A percentile compares a stretch with the other conserved stretches of the same genome.
These are phyloP conservation scores for Themeda triandra DNA, from an alignment of 176 grass and related monocot species.

Conservation along the genomic window DNA sequence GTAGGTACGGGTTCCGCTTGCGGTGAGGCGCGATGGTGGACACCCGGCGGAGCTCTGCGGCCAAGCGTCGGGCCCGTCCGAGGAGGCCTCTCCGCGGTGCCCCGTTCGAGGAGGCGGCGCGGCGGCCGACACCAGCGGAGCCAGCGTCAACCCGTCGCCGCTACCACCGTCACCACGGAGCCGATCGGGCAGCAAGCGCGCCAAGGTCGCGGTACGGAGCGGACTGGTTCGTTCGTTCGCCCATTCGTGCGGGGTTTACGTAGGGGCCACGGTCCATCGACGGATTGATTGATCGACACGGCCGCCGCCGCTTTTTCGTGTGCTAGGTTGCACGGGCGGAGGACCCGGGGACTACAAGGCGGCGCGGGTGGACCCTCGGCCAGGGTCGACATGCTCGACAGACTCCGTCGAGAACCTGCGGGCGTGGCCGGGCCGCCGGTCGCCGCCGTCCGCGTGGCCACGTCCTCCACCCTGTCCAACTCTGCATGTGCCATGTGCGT, in stretches of 20 bases:
- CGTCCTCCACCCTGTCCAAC: slow-evolving; percentile 26
- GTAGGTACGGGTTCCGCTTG: too few species aligned
- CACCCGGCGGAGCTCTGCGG: slow-evolving; percentile 47
- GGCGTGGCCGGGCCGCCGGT: neutral
- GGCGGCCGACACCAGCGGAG: neutral
- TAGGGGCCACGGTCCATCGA: neutral
- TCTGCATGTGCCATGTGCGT: neutral
- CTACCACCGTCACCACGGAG: neutral
- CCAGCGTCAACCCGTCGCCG: neutral
- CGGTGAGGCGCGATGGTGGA: slow-evolving; percentile 88
- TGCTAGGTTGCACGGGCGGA: neutral
- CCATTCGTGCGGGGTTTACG: neutral
- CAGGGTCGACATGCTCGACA: slow-evolving; percentile 14
- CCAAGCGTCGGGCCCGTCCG: neutral
- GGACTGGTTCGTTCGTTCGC: neutral
- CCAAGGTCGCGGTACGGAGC: slow-evolving; percentile 35
- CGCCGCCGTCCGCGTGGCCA: neutral
- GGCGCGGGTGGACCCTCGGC: neutral
- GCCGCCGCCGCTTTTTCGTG: neutral
- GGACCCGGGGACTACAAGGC: neutral
- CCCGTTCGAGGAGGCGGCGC: too few species aligned
- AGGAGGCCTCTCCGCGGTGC: neutral
- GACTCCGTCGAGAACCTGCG: slow-evolving; percentile 16
- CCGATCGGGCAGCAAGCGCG: slow-evolving; percentile 54
- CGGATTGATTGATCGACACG: neutral